phyloP scores from a whole-genome alignment of 2,329 filamentous ascomycete genomes.

The Didymella exigua region DNA sequence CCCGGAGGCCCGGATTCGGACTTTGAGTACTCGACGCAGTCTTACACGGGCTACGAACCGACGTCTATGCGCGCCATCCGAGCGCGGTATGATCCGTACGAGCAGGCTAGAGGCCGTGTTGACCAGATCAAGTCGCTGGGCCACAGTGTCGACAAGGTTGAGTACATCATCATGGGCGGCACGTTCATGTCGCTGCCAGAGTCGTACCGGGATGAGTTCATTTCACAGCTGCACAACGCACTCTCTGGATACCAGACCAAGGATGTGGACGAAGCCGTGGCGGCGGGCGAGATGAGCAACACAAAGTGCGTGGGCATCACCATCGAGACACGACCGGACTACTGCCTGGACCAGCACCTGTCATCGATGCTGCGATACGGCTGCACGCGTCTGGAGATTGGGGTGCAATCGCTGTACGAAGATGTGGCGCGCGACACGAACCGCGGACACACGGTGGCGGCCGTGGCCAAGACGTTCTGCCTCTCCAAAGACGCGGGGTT shows the following conservation, averaged over 20 bases:
- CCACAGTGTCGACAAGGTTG: slow-evolving; percentile 97
- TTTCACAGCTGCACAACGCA: slow-evolving; percentile 94
- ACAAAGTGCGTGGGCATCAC: slow-evolving; percentile 98
- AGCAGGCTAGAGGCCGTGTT: slow-evolving; percentile 92
- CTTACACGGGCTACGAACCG: slow-evolving; percentile 97
- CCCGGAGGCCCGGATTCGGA: slow-evolving; percentile 97
- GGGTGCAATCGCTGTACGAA: slow-evolving; percentile 95
- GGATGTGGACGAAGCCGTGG: slow-evolving; percentile 93
- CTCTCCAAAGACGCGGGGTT: slow-evolving; percentile 98
- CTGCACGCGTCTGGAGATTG: slow-evolving; percentile 91
- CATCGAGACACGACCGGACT: slow-evolving; percentile 96
- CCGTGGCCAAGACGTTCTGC: slow-evolving; percentile 95
- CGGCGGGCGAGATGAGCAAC: slow-evolving; percentile 93
- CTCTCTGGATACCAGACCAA: slow-evolving; percentile 93
- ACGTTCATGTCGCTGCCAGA: slow-evolving; percentile 97
- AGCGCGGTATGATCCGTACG: slow-evolving; percentile 95
- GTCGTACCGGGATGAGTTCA: slow-evolving; percentile 90
- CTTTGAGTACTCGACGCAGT: slow-evolving; percentile 98
- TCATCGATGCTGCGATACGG: slow-evolving; percentile 97
- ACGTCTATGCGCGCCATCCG: slow-evolving; percentile 98
- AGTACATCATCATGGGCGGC: slow-evolving; percentile 99
- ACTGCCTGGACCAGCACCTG: slow-evolving; percentile 93
- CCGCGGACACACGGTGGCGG: slow-evolving; percentile 90
- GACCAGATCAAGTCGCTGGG: slow-evolving; percentile 96
- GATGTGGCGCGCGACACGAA: slow-evolving; percentile 99